A percentile compares a stretch with the other conserved stretches of the same genome.
These are phyloP conservation scores for Fraxinus xanthoxyloides DNA, from an alignment of 305 asterid genomes.

Conservation along the genomic window DNA sequence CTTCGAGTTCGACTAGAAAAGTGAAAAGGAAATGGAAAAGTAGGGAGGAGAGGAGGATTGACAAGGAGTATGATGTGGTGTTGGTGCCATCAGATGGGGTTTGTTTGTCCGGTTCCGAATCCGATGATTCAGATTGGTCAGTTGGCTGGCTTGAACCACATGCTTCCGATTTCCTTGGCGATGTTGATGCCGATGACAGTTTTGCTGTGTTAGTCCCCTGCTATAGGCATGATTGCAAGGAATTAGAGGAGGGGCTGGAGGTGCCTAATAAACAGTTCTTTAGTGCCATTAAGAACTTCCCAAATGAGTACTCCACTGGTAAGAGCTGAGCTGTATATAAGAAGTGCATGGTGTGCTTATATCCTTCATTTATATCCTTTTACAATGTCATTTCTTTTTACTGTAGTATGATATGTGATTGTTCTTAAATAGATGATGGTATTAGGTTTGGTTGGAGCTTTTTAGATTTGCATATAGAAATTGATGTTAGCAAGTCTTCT, in stretches of 20 bases:
- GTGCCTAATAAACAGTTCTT: no score
- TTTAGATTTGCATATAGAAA: neutral
- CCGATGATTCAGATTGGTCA: no score
- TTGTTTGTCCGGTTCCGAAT: slow-evolving; percentile 5
- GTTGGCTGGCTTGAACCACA: no score
- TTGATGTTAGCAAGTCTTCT: neutral
- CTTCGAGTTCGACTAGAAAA: slow-evolving; percentile 56
- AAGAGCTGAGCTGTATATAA: no score
- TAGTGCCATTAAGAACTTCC: no score
- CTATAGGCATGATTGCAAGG: no score
- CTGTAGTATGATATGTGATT: neutral
- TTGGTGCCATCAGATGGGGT: slow-evolving; percentile 65
- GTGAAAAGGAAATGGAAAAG: slow-evolving; percentile 77
- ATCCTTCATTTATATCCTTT: neutral
- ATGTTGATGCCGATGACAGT: no score
- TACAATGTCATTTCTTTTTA: neutral
- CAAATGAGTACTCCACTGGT: no score
- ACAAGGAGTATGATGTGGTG: slow-evolving; percentile 41
- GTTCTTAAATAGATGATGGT: neutral
- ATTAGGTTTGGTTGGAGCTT: neutral
- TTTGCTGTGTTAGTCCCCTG: no score
- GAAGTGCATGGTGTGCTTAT: neutral
- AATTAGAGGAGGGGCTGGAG: no score
- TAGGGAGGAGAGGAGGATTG: slow-evolving; percentile 73
- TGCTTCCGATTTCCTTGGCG: no score